Evolutionary conservation across 2,329 filamentous ascomycete genomes (phyloP).

Genomic region (Pseudogymnoascus sp.): DNA sequence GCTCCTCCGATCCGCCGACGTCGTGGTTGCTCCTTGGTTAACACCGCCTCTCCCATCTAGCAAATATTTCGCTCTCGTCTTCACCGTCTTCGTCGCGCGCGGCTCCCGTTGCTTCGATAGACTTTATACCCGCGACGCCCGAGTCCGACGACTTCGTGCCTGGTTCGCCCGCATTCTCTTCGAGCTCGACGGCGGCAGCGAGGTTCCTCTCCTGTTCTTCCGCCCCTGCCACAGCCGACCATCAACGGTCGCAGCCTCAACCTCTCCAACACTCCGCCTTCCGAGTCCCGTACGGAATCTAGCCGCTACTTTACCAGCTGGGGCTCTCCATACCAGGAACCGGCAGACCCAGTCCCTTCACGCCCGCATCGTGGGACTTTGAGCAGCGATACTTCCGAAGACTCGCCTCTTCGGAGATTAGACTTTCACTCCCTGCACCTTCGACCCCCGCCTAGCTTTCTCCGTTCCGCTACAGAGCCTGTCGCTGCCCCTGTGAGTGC

Average conservation of each 20-base stretch:
- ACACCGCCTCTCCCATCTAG: slow-evolving; percentile 15
- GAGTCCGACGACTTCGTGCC: slow-evolving; percentile 18
- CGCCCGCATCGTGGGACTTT: slow-evolving; percentile 41
- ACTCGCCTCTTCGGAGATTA: slow-evolving; percentile 54
- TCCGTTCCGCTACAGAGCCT: slow-evolving; percentile 31
- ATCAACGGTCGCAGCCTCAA: slow-evolving; percentile 50
- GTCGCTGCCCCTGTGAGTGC: slow-evolving; percentile 38
- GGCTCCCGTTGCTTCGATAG: slow-evolving; percentile 58
- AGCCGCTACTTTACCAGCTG: slow-evolving; percentile 64
- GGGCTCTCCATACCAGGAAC: slow-evolving; percentile 81
- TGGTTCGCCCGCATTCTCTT: slow-evolving; percentile 54
- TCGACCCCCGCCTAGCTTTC: slow-evolving; percentile 45
- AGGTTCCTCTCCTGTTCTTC: slow-evolving; percentile 52
- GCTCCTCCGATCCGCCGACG: slow-evolving; percentile 13
- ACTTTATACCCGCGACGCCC: slow-evolving; percentile 34
- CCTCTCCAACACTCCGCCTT: slow-evolving; percentile 45
- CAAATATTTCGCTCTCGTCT: slow-evolving; percentile 29
- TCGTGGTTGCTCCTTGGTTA: not conserved
- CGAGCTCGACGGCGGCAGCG: slow-evolving; percentile 54
- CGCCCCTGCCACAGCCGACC: slow-evolving; percentile 50
- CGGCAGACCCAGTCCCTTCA: slow-evolving; percentile 45
- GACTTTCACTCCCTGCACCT: slow-evolving; percentile 39
- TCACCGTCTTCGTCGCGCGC: slow-evolving; percentile 38
- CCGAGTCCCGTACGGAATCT: slow-evolving; percentile 31
- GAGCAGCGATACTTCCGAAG: slow-evolving; percentile 54